These are phyloP conservation scores for Dichomitus squalens DNA, from an alignment of 1,284 basidiomycete species.

Conservation along the genomic window DNA sequence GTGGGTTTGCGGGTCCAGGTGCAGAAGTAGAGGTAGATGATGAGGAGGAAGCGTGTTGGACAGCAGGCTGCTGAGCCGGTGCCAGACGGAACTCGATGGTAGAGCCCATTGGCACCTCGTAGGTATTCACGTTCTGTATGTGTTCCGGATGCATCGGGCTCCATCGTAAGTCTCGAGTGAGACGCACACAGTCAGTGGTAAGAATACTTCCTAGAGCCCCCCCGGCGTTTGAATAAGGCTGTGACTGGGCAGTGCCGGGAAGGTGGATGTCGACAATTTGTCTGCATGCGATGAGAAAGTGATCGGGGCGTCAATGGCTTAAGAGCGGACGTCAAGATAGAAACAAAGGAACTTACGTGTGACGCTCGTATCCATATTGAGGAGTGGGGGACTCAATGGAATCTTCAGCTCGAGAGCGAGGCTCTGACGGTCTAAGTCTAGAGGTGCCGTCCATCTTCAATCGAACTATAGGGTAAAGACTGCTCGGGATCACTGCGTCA, in stretches of 20 bases:
- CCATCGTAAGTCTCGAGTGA: not conserved
- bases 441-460: not conserved
- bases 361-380: slow-evolving; percentile 1
- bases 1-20: not conserved
- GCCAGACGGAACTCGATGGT: not conserved
- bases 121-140: not conserved
- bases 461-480: not conserved
- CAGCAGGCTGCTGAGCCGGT: too few relatives aligned
- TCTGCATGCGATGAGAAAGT: slow-evolving; percentile 1
- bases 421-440: not conserved
- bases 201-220: not conserved
- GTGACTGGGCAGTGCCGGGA: not conserved
- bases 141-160: not conserved
- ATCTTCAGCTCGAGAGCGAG: not conserved
- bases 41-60: too few relatives aligned
- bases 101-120: not conserved
- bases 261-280: slow-evolving; percentile 1
- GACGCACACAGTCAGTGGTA: not conserved
- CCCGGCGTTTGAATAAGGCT: not conserved
- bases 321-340: not conserved
- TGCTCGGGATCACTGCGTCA: not conserved
- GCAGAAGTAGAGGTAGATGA: not conserved
- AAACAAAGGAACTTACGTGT: not conserved
- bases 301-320: not conserved
- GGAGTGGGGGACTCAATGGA: slow-evolving; percentile 2